phyloP scores from a whole-genome alignment of 768 basidiomycete genomes.

The Kondoa subrosea region DNA sequence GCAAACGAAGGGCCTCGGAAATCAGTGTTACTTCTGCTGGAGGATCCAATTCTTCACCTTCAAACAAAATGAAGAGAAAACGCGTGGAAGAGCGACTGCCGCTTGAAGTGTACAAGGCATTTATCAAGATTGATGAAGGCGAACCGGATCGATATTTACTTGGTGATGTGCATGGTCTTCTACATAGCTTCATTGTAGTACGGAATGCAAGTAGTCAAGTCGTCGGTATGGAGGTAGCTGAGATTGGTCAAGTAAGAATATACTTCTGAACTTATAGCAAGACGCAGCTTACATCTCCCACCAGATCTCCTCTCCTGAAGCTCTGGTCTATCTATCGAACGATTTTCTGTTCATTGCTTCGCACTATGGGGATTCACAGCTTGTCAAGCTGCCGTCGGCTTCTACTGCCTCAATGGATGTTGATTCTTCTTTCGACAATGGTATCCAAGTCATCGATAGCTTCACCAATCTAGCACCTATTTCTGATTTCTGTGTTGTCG shows the following conservation, averaged over 20 bases:
- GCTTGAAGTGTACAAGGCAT: constrained; percentile 20
- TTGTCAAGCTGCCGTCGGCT: constrained; percentile 44
- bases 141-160: constrained; percentile 16
- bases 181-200: constrained; percentile 18
- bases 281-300: neutral
- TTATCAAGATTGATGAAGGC: constrained; percentile 1
- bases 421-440: neutral
- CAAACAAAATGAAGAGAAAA: neutral
- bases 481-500: constrained; percentile 57
- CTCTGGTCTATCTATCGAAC: constrained; percentile 53
- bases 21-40: neutral
- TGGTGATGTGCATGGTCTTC: constrained; percentile 23
- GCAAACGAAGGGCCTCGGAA: constrained; percentile 34
- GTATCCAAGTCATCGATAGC: constrained; percentile 46
- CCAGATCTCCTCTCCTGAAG: constrained; percentile 54
- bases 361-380: constrained; percentile 61
- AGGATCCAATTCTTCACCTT: neutral
- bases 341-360: constrained; percentile 64
- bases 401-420: constrained; percentile 31
- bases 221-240: constrained; percentile 34
- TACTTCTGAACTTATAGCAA: constrained; percentile 10
- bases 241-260: constrained; percentile 53
- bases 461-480: constrained; percentile 71
- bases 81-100: constrained; percentile 20
- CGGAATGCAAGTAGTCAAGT: constrained; percentile 36